These are phyloP conservation scores for Capsicum pubescens DNA, from an alignment of 257 asterid species.

Conservation along the genomic window DNA sequence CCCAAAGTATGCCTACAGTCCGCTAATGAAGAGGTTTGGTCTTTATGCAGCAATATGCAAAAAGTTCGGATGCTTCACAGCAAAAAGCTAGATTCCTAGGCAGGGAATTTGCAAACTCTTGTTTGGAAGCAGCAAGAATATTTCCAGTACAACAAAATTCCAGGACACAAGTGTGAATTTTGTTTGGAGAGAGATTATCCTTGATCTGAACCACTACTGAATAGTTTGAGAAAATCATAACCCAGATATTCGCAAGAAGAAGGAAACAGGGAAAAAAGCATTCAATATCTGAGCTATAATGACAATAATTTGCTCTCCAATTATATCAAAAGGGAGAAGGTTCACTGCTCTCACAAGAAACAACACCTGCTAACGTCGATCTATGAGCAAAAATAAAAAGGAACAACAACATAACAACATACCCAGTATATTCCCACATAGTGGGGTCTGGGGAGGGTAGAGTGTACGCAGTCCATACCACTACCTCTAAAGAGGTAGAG, in stretches of 20 bases:
- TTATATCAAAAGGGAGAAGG: conserved; percentile 19
- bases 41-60: background rate
- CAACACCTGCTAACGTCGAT: background rate
- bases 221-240: conserved; percentile 11
- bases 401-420: background rate
- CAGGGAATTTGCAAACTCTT: background rate
- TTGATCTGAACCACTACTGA: conserved; percentile 13
- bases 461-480: too few relatives aligned
- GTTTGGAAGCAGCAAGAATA: conserved; percentile 14
- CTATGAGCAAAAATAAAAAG: background rate
- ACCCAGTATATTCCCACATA: too few relatives aligned
- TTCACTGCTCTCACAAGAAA: conserved; percentile 14
- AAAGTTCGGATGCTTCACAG: background rate
- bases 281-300: background rate
- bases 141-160: background rate
- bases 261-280: background rate
- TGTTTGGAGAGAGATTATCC: background rate
- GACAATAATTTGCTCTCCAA: conserved; percentile 1
- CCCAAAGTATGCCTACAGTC: background rate
- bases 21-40: background rate
- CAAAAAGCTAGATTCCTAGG: background rate
- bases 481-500: too few relatives aligned
- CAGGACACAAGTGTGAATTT: background rate
- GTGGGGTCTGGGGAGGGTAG: too few relatives aligned
- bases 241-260: background rate